Evolutionary conservation across 495 filamentous ascomycete species (phyloP), one percentile per base, ranked within the genome.

Genomic region (Penicillium crystallinum): DNA sequence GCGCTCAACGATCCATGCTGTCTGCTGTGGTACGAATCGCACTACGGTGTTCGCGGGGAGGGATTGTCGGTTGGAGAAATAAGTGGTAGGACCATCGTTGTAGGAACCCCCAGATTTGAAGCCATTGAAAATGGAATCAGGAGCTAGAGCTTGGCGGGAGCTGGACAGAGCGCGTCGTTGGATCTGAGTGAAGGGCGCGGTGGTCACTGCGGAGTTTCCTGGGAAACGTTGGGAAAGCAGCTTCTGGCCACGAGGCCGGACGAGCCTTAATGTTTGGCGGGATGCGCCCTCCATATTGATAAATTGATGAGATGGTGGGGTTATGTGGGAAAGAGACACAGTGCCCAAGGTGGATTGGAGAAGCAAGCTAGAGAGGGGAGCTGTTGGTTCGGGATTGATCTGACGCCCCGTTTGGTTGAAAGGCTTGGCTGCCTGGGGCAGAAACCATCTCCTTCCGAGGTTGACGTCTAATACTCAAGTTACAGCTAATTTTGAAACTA

Each of bases 1-100:
- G 55, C 93, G 89, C 74, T 98, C 95, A 34, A 98, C 93, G 52
- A 98, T 90, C 95, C 95, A 98, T 75, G 93, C 95, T 49, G 92
- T 96, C 75, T 97, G 93, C 70, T 98, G 95, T 9, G 95, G 93
- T 23, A 98, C 95, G 75, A 98, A 98, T 49, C 91, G 90, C 56
- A 98, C 79, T 58, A 98, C 78, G 21, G 95, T 97, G 73, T 97
- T 98, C 49, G 91, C 86, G 19, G 93, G 93, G 22, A 96, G 76
- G 14, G 78, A 68, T 41, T 77, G 69, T 31, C 80, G 79, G 59
- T 80, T 81, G 56, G 84, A 80, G 66, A 86, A 87, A 55, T 79
- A 77, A 3, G 70, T 71, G 7, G 72, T 56, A 2, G 72, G 68
- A 1, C 58, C 56, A 29, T 52, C 39, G 10, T 54, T 59, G 11